Evolutionary conservation across 345 rosid species (phyloP).

Genomic region (Salix exigua): DNA sequence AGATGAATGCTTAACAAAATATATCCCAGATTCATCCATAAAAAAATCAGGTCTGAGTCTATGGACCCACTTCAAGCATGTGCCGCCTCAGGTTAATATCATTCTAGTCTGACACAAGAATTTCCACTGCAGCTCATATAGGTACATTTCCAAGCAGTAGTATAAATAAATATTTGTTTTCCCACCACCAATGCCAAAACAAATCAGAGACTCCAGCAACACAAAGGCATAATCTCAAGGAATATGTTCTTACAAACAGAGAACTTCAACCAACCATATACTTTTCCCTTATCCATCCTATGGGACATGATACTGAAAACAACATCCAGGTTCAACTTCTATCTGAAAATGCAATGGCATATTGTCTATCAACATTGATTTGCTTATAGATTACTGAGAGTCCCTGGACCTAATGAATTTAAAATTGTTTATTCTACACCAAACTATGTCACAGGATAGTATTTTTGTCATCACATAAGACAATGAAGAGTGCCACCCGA

Average conservation of each 20-base stretch:
- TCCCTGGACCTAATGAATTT: background rate
- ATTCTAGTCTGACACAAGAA: background rate
- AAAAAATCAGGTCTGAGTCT: too few species aligned
- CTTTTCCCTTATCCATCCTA: background rate
- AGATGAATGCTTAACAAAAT: too few species aligned
- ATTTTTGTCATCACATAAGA: background rate
- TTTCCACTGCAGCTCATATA: background rate
- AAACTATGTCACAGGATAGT: background rate
- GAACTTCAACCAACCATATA: background rate
- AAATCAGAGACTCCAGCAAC: background rate
- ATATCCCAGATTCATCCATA: too few species aligned
- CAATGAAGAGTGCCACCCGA: background rate
- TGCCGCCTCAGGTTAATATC: too few species aligned
- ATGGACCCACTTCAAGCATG: too few species aligned
- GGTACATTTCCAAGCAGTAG: background rate
- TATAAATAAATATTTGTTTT: background rate
- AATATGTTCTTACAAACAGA: background rate
- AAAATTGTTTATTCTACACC: background rate
- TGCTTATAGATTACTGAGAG: background rate
- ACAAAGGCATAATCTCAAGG: background rate
- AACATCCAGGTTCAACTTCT: background rate
- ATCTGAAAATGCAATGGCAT: background rate
- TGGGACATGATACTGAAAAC: background rate
- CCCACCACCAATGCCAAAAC: background rate
- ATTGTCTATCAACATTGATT: background rate